phyloP scores from a whole-genome alignment of 805 yeast species.

The Suhomyces sp. region DNA sequence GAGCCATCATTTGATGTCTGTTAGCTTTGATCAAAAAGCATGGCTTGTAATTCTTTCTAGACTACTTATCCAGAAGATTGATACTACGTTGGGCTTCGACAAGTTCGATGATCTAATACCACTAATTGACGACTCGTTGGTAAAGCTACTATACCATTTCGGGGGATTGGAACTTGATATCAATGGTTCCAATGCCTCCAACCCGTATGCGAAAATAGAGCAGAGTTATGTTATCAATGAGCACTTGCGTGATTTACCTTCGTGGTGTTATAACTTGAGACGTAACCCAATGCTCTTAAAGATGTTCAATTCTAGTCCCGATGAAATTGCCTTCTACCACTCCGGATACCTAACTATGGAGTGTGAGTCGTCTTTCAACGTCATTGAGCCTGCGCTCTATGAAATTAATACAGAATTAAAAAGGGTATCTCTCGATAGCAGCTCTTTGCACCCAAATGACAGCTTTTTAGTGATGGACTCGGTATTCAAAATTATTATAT shows the following conservation, averaged over 20 bases:
- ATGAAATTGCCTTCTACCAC: conserved; percentile 44
- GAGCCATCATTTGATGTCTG: conserved; percentile 24
- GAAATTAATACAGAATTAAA: conserved; percentile 1
- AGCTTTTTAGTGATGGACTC: conserved; percentile 30
- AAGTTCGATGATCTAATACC: conserved; percentile 25
- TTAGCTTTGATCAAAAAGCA: conserved; percentile 31
- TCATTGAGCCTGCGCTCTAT: conserved; percentile 32
- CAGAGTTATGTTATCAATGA: conserved; percentile 23
- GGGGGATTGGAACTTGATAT: conserved; percentile 21
- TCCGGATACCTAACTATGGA: conserved; percentile 25
- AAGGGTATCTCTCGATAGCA: conserved; percentile 17
- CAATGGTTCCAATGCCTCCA: conserved; percentile 6
- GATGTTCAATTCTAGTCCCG: conserved; percentile 43
- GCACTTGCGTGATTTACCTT: conserved; percentile 26
- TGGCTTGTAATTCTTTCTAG: conserved; percentile 32
- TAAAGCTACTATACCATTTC: conserved; percentile 25
- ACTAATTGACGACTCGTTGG: conserved; percentile 24
- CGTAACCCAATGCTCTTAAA: conserved; percentile 34
- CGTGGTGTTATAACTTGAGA: conserved; percentile 32
- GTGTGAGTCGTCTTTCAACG: conserved; percentile 16
- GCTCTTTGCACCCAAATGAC: conserved; percentile 9
- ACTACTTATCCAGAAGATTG: conserved; percentile 32
- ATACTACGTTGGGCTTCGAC: conserved; percentile 33
- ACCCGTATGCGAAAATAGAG: conserved; percentile 20
- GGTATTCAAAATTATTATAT: conserved; percentile 25